These are phyloP conservation scores for Seiridium cupressi DNA, from an alignment of 2,329 filamentous ascomycete genomes.

Conservation along the genomic window DNA sequence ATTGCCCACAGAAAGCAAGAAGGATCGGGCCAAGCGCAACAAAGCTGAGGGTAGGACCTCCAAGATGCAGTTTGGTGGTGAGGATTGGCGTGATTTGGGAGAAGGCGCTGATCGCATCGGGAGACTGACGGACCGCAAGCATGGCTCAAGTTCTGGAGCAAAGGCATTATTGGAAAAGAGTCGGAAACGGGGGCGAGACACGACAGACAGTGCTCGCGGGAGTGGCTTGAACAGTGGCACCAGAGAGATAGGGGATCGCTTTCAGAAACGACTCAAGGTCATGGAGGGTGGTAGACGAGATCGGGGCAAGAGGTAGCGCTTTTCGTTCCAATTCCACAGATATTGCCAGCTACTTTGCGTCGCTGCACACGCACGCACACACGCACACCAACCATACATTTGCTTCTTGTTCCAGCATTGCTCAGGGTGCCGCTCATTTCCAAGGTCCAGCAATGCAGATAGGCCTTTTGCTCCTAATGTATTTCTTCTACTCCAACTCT, in stretches of 20 bases:
- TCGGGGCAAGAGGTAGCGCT: constrained; percentile 29
- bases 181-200: constrained; percentile 73
- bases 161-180: constrained; percentile 75
- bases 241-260: constrained; percentile 67
- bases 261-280: constrained; percentile 66
- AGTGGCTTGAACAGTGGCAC: constrained; percentile 49
- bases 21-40: constrained; percentile 68
- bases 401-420: no score
- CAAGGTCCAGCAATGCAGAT: no score
- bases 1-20: constrained; percentile 83
- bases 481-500: no score
- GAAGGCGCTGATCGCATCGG: constrained; percentile 86
- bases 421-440: no score
- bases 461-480: no score
- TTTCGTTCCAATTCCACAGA: no score
- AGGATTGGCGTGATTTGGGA: constrained; percentile 86
- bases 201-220: constrained; percentile 65
- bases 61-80: constrained; percentile 77
- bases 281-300: constrained; percentile 37
- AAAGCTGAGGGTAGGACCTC: constrained; percentile 47
- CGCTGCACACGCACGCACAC: no score
- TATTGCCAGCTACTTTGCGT: no score
- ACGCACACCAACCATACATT: no score
- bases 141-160: constrained; percentile 52
- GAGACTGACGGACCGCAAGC: constrained; percentile 71